Conservation (phyloP, 768 basidiomycete genomes). For the Mycena maculata region DNA sequence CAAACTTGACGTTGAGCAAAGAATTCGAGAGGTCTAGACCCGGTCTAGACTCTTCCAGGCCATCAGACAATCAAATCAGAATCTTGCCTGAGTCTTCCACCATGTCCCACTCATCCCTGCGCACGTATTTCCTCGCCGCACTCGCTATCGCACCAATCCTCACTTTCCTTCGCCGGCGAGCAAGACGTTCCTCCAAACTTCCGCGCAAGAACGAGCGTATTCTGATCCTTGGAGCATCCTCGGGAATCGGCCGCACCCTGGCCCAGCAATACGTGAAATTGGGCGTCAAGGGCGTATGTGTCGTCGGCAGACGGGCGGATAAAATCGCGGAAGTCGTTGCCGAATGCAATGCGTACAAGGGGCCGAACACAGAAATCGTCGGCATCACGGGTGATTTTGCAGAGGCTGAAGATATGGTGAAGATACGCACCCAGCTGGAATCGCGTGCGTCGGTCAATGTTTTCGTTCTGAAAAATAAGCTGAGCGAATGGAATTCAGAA, state of each 20-base stretch:
- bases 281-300: constrained; percentile 75
- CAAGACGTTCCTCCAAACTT: constrained; percentile 51
- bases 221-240: constrained; percentile 84
- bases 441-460: constrained; percentile 56
- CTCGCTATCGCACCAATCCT: constrained; percentile 19
- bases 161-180: neutral
- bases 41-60: too few species aligned
- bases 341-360: constrained; percentile 60
- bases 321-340: constrained; percentile 67
- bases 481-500: constrained; percentile 56
- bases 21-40: too few species aligned
- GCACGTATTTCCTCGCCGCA: constrained; percentile 21
- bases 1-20: too few species aligned
- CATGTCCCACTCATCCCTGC: neutral
- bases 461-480: neutral
- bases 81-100: too few species aligned
- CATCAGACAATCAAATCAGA: too few species aligned
- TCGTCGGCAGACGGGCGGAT: constrained; percentile 74
- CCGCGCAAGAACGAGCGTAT: constrained; percentile 71
- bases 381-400: constrained; percentile 73
- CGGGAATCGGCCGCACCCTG: constrained; percentile 81
- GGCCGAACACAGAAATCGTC: constrained; percentile 52
- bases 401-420: constrained; percentile 73
- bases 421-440: constrained; percentile 63
- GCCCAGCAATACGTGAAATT: constrained; percentile 77